phyloP scores from a whole-genome alignment of 225 moss, liverwort and hornwort species.

The Ulota crispa region DNA sequence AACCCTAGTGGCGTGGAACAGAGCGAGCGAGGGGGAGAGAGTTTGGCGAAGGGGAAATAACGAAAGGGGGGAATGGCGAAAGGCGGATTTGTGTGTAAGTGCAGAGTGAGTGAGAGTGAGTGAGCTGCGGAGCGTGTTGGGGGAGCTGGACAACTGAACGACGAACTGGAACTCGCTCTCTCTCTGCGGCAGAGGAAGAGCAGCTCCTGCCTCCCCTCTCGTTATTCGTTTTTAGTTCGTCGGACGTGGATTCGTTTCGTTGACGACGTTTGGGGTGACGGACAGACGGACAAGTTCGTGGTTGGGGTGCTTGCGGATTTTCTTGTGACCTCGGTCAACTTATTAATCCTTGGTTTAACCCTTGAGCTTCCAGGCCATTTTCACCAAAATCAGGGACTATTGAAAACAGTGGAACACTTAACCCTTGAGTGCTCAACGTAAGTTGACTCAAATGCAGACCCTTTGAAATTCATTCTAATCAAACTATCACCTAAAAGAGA shows the following conservation, averaged over 20 bases:
- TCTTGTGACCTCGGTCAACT: no score
- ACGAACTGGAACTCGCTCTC: neutral
- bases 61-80: neutral
- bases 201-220: neutral
- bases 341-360: no score
- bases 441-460: no score
- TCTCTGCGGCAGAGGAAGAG: neutral
- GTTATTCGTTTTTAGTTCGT: neutral
- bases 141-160: conserved; percentile 1
- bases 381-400: no score
- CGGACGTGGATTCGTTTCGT: neutral
- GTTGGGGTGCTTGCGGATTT: no score
- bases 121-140: neutral
- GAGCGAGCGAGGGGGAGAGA: neutral
- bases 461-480: no score
- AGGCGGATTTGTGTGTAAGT: neutral
- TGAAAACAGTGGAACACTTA: no score
- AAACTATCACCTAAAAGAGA: no score
- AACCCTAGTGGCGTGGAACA: conserved; percentile 16
- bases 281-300: neutral
- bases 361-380: no score
- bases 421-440: no score
- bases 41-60: neutral
- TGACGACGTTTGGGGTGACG: neutral
- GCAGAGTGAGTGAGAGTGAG: conserved; percentile 6